phyloP scores from a whole-genome alignment of 176 grass and related monocot genomes.

The Aegilops tauschii region DNA sequence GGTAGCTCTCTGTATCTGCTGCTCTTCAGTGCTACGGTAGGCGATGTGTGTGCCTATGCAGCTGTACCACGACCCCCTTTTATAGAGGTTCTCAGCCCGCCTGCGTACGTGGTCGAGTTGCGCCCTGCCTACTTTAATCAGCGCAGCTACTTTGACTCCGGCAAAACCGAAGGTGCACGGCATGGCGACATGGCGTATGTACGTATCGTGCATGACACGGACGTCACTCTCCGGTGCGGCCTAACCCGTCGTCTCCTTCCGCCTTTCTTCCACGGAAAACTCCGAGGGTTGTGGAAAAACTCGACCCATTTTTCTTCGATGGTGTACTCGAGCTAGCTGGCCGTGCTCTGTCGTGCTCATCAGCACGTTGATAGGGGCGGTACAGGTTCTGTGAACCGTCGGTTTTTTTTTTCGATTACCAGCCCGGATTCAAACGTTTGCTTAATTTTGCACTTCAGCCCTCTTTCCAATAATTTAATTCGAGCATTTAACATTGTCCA shows the following conservation, averaged over 20 bases:
- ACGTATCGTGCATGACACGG: background rate
- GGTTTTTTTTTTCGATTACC: too few species aligned
- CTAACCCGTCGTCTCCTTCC: background rate
- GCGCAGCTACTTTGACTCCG: background rate
- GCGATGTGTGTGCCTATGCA: background rate
- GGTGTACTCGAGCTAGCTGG: background rate
- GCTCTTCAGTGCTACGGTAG: too few species aligned
- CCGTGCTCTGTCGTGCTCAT: background rate
- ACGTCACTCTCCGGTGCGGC: background rate
- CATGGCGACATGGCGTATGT: background rate
- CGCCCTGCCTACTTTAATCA: background rate
- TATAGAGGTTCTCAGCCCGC: conserved; percentile 14
- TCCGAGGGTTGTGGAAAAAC: background rate
- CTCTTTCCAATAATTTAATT: background rate
- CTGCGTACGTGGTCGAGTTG: background rate
- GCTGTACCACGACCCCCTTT: background rate
- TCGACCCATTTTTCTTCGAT: background rate
- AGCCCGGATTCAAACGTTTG: too few species aligned
- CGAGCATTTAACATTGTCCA: background rate
- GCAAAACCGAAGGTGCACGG: background rate
- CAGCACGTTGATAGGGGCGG: too few species aligned
- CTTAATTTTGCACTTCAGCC: too few species aligned
- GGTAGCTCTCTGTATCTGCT: too few species aligned
- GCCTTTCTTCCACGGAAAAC: background rate
- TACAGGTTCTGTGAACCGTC: too few species aligned